Evolutionary conservation across 2,329 filamentous ascomycete species (phyloP).

Genomic region (Penicillium frequentans): DNA sequence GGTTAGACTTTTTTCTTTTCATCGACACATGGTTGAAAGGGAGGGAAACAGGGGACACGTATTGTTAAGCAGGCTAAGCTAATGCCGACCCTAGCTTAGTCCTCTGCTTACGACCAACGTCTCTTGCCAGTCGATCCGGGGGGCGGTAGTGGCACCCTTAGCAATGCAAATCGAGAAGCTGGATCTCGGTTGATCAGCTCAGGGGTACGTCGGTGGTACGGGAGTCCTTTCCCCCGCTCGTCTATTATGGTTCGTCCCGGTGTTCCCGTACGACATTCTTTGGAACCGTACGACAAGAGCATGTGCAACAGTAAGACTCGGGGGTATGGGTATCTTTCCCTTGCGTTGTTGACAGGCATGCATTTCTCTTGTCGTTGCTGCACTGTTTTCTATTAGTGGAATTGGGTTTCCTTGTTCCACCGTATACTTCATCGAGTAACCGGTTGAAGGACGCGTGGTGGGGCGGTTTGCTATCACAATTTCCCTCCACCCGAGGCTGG

Average conservation of each 20-base stretch:
- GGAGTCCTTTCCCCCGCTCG: constrained; percentile 8
- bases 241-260: constrained; percentile 10
- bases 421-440: constrained; percentile 2
- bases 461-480: constrained; percentile 5
- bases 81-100: background rate
- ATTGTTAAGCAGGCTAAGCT: background rate
- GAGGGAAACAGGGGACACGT: background rate
- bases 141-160: constrained; percentile 24
- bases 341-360: background rate
- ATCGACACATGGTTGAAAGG: background rate
- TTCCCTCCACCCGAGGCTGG: constrained; percentile 2
- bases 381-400: background rate
- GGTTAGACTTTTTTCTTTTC: background rate
- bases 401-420: background rate
- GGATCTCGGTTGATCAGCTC: constrained; percentile 32
- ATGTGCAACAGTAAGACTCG: background rate
- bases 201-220: constrained; percentile 22
- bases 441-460: background rate
- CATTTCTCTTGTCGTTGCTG: background rate
- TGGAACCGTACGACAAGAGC: constrained; percentile 2
- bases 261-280: background rate
- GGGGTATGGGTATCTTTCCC: background rate
- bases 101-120: background rate
- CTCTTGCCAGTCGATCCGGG: constrained; percentile 26
- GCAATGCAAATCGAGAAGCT: constrained; percentile 13